phyloP scores from a whole-genome alignment of 371 early-diverging fungal genomes.

The Coemansia sp. region DNA sequence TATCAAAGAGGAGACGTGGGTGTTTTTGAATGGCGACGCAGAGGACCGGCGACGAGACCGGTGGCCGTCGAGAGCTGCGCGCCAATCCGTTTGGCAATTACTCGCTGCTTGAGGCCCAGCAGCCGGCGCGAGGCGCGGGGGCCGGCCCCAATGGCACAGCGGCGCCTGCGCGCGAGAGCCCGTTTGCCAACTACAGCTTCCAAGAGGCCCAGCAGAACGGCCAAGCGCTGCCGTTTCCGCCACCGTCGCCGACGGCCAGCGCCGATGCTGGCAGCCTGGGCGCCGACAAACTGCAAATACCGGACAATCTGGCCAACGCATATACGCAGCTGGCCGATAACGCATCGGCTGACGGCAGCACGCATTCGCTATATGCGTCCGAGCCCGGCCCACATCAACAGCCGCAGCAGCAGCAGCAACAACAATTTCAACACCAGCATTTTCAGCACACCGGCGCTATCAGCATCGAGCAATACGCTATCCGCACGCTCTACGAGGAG shows the following conservation, averaged over 20 bases:
- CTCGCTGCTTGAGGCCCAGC: slow-evolving; percentile 44
- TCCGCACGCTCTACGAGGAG: slow-evolving; percentile 50
- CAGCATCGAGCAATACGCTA: slow-evolving; percentile 48
- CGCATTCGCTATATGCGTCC: slow-evolving; percentile 2
- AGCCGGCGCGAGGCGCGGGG: slow-evolving; percentile 1
- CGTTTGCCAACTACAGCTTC: slow-evolving; percentile 50
- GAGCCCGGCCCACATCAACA: neutral
- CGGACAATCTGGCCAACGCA: neutral
- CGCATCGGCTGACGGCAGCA: neutral
- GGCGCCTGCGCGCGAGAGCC: slow-evolving; percentile 17
- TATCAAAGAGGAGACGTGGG: neutral
- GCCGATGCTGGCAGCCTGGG: neutral
- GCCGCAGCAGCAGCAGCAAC: neutral
- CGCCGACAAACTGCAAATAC: neutral
- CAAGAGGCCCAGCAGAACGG: slow-evolving; percentile 40
- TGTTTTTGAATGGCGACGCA: neutral
- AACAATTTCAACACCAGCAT: neutral
- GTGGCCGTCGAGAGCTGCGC: slow-evolving; percentile 9
- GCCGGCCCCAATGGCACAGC: neutral
- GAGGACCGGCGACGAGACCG: neutral
- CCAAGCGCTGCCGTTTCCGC: neutral
- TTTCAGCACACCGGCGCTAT: neutral
- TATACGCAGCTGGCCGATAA: neutral
- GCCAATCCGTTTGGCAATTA: slow-evolving; percentile 47
- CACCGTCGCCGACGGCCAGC: slow-evolving; percentile 27